A percentile compares a stretch with the other conserved stretches of the same genome.
phyloP scores from a whole-genome alignment of 2,329 filamentous ascomycete genomes.

The Zasmidium citrigriseum region DNA sequence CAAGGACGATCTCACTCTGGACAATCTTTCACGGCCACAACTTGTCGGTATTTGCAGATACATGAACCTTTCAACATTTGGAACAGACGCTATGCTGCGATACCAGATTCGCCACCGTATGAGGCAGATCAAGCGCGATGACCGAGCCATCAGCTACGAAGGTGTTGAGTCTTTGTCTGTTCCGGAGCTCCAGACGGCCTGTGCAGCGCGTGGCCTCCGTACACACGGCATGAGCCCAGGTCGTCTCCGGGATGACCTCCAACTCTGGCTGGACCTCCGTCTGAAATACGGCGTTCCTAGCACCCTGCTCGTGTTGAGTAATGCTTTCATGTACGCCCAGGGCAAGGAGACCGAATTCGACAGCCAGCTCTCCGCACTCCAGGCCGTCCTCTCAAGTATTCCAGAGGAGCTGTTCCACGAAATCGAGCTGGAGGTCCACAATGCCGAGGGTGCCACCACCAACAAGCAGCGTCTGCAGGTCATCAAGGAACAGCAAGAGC shows the following conservation, averaged over 20 bases:
- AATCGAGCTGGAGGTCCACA: constrained; percentile 97
- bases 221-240: constrained; percentile 90
- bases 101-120: constrained; percentile 97
- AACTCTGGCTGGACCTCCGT: constrained; percentile 91
- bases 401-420: constrained; percentile 99
- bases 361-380: constrained; percentile 88
- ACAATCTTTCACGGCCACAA: constrained; percentile 94
- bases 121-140: constrained; percentile 98
- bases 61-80: constrained; percentile 96
- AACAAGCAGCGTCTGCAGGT: constrained; percentile 99
- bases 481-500: constrained; percentile 95
- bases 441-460: constrained; percentile 91
- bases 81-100: constrained; percentile 95
- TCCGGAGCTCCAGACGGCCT: constrained; percentile 86
- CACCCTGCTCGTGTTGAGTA: constrained; percentile 91
- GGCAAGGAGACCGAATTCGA: constrained; percentile 81
- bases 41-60: constrained; percentile 97
- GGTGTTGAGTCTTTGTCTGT: constrained; percentile 93
- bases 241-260: constrained; percentile 82
- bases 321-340: constrained; percentile 95
- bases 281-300: constrained; percentile 95
- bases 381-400: constrained; percentile 88
- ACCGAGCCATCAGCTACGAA: constrained; percentile 90
- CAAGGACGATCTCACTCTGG: constrained; percentile 93
- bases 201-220: constrained; percentile 86